phyloP scores from a whole-genome alignment of 2,329 filamentous ascomycete genomes.

The Exophiala dermatitidis region DNA sequence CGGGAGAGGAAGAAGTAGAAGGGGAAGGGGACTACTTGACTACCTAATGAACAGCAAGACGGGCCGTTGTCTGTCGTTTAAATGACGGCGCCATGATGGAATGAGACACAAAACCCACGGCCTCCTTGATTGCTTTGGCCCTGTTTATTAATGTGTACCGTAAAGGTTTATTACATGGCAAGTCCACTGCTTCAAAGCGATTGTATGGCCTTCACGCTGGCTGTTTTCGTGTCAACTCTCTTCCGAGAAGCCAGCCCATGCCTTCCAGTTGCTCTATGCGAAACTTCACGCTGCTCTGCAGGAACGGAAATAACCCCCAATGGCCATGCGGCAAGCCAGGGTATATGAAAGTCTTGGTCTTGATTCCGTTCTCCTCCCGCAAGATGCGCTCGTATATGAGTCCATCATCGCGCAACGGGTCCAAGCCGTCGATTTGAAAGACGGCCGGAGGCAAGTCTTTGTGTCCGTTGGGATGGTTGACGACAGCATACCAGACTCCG shows the following conservation, averaged over 20 bases:
- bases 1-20: conserved; percentile 53
- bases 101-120: neutral
- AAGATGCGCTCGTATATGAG: conserved; percentile 28
- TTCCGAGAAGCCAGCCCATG: conserved; percentile 21
- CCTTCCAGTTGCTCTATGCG: conserved; percentile 24
- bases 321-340: conserved; percentile 32
- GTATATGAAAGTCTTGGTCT: conserved; percentile 30
- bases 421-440: conserved; percentile 29
- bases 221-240: conserved; percentile 1
- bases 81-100: neutral
- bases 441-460: conserved; percentile 27
- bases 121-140: neutral
- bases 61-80: neutral
- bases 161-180: neutral
- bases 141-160: neutral
- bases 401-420: conserved; percentile 28
- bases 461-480: conserved; percentile 27
- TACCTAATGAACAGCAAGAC: neutral
- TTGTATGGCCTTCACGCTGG: neutral
- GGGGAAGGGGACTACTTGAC: neutral
- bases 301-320: conserved; percentile 27
- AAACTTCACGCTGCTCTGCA: conserved; percentile 25
- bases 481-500: conserved; percentile 15
- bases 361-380: conserved; percentile 24
- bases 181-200: neutral